Evolutionary conservation across 2,329 filamentous ascomycete genomes (phyloP), one percentile per base, ranked within the genome.

Genomic region (Aspergillus brasiliensis): DNA sequence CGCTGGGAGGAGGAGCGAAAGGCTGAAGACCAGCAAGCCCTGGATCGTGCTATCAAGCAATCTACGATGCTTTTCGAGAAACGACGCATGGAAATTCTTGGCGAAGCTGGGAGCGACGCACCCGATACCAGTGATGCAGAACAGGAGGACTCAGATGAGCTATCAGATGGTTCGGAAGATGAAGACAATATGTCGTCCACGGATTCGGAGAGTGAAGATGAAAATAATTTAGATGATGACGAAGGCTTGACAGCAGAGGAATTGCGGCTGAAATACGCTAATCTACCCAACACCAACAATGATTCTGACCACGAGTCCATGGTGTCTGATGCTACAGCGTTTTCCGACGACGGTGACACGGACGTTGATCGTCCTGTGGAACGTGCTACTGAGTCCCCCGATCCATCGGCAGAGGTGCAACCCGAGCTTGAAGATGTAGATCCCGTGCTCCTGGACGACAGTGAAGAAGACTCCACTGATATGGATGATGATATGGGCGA

Each of bases 101-200:
- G 88, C 76, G 71, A 83, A 84, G 65, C 84, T 85, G 72, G 88
- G 83, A 77, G 88, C 86, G 70, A 91, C 87, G 51, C 82, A 90
- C 69, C 91, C 89, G 68, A 87, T 89, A 77, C 90, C 87, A 67
- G 88, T 91, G 68, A 76, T 17, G 74, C 68, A 15, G 71, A 75
- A 44, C 71, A 71, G 54, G 65, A 46, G 13, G 70, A 66, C 17
- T 69, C 69, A 1, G 70, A 71, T 56, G 66, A 64, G 31, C 60
- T 53, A 8, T 90, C 88, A 58, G 91, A 88, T 0, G 89, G 89
- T 62, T 69, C 69, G 31, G 82, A 82, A 15, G 80, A 82, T 28
- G 84, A 82, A 59, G 77, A 74, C 48, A 83, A 83, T 34, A 84
- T 72, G 81, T 83, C 65, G 70, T 81, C 65, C 66, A 81, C 64